phyloP scores from a whole-genome alignment of 2,329 filamentous ascomycete genomes.

The Albifimbria verrucaria region DNA sequence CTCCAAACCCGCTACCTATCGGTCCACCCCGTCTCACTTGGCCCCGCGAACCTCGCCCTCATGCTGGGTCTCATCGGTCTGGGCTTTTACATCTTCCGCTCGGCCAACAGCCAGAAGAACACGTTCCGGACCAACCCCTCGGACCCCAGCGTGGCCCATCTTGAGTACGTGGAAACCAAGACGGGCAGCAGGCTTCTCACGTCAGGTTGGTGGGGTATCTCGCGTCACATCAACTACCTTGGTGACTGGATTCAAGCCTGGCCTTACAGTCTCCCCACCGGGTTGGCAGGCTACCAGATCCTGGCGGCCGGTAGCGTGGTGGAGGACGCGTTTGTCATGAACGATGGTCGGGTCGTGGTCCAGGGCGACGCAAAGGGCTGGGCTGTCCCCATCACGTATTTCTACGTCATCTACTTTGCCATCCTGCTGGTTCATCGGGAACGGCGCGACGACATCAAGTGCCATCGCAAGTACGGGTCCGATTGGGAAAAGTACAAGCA shows the following conservation, averaged over 20 bases:
- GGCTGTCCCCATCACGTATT: slow-evolving; percentile 88
- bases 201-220: slow-evolving; percentile 89
- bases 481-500: slow-evolving; percentile 90
- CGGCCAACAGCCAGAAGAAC: slow-evolving; percentile 95
- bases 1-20: slow-evolving; percentile 82
- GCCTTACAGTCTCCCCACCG: slow-evolving; percentile 85
- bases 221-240: slow-evolving; percentile 92
- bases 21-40: slow-evolving; percentile 76
- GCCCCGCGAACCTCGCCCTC: slow-evolving; percentile 58
- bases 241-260: slow-evolving; percentile 94
- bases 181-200: slow-evolving; percentile 77
- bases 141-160: slow-evolving; percentile 73
- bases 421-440: slow-evolving; percentile 84
- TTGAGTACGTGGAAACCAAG: slow-evolving; percentile 83
- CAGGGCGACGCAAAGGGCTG: slow-evolving; percentile 74
- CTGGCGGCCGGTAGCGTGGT: slow-evolving; percentile 50
- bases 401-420: slow-evolving; percentile 91
- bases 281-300: slow-evolving; percentile 77
- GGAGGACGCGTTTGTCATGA: slow-evolving; percentile 52
- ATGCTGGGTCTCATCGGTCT: slow-evolving; percentile 65
- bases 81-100: slow-evolving; percentile 90
- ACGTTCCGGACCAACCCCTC: slow-evolving; percentile 83
- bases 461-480: slow-evolving; percentile 82
- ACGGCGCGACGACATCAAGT: slow-evolving; percentile 86
- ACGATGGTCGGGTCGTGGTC: slow-evolving; percentile 62